These are phyloP conservation scores for Boletus subcaerulescens DNA, from an alignment of 768 basidiomycete species.

Conservation along the genomic window DNA sequence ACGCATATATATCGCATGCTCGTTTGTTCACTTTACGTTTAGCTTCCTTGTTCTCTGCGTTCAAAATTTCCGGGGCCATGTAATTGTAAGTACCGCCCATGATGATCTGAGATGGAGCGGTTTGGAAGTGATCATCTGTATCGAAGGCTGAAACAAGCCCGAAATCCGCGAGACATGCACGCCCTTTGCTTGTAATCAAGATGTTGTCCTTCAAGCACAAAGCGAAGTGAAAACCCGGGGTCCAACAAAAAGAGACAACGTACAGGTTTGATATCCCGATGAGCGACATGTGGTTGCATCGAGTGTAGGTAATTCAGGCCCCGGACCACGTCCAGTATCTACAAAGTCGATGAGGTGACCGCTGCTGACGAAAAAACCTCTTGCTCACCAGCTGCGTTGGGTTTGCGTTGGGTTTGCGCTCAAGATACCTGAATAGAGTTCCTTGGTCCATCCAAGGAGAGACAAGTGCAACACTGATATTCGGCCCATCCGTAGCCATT, in stretches of 20 bases:
- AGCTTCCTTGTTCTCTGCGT: neutral
- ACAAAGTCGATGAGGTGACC: neutral
- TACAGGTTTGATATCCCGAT: constrained; percentile 32
- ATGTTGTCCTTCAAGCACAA: constrained; percentile 41
- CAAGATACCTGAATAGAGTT: constrained; percentile 31
- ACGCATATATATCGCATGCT: constrained; percentile 40
- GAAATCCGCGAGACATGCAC: constrained; percentile 51
- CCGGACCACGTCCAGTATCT: constrained; percentile 44
- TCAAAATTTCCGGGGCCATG: constrained; percentile 27
- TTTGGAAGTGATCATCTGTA: constrained; percentile 7
- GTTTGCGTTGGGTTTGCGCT: constrained; percentile 18
- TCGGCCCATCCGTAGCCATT: constrained; percentile 13
- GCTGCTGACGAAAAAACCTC: neutral
- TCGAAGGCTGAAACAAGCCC: constrained; percentile 34
- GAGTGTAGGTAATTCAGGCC: constrained; percentile 45
- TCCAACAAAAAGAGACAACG: neutral
- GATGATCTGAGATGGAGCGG: constrained; percentile 2
- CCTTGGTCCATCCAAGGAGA: constrained; percentile 41
- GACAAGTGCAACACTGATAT: constrained; percentile 26
- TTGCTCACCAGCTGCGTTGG: constrained; percentile 32
- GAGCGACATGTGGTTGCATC: constrained; percentile 34
- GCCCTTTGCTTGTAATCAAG: constrained; percentile 38
- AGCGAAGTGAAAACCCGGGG: neutral
- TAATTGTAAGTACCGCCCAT: constrained; percentile 19
- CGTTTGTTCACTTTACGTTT: constrained; percentile 24